phyloP scores from a whole-genome alignment of 768 basidiomycete species.

The Lactarius hengduanensis region DNA sequence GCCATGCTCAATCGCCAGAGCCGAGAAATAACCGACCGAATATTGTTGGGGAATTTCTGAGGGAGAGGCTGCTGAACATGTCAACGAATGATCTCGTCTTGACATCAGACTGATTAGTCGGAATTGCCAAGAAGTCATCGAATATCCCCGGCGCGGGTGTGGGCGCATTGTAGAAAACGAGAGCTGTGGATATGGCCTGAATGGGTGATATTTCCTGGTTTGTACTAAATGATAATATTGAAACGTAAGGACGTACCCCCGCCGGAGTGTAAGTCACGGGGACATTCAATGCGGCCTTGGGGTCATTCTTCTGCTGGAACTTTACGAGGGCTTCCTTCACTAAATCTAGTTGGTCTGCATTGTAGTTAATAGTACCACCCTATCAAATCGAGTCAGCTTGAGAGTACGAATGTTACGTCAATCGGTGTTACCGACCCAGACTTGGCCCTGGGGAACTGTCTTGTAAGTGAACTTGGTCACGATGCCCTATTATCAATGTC shows the following conservation, averaged over 20 bases:
- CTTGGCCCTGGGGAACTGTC: slow-evolving; percentile 9
- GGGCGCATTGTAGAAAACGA: no score
- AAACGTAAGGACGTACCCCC: background rate
- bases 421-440: background rate
- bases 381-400: background rate
- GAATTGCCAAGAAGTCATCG: slow-evolving; percentile 26
- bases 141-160: slow-evolving; percentile 16
- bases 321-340: slow-evolving; percentile 3
- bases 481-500: slow-evolving; percentile 6
- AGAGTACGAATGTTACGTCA: background rate
- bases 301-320: slow-evolving; percentile 9
- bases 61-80: background rate
- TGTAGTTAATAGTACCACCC: slow-evolving; percentile 5
- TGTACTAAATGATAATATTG: background rate
- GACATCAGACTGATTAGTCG: background rate
- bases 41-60: background rate
- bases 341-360: background rate
- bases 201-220: background rate
- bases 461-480: slow-evolving; percentile 6
- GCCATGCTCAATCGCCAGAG: background rate
- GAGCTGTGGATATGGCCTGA: no score
- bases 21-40: background rate
- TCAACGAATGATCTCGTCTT: slow-evolving; percentile 4
- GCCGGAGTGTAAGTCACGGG: background rate
- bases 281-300: background rate